Evolutionary conservation across 768 basidiomycete species (phyloP).

Genomic region (Mycena belliarum): DNA sequence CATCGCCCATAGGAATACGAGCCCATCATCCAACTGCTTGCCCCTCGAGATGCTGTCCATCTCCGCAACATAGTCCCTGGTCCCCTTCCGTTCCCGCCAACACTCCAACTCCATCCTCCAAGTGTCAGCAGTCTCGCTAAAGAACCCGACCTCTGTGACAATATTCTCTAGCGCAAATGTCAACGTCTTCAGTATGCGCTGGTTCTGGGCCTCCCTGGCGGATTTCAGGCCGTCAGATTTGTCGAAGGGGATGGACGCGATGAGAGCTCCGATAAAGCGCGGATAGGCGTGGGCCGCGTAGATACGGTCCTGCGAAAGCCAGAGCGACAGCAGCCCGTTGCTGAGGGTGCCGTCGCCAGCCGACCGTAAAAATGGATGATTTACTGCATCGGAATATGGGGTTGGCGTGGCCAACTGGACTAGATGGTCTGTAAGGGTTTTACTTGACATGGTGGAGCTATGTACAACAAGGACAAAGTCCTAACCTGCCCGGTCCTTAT

Average conservation of each 20-base stretch:
- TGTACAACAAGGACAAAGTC: slow-evolving; percentile 1
- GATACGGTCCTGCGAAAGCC: slow-evolving; percentile 72
- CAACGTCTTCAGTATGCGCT: slow-evolving; percentile 48
- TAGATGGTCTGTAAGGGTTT: slow-evolving; percentile 43
- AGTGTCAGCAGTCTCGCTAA: slow-evolving; percentile 48
- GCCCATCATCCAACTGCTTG: slow-evolving; percentile 56
- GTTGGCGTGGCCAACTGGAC: slow-evolving; percentile 32
- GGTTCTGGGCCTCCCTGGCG: slow-evolving; percentile 36
- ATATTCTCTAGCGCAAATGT: slow-evolving; percentile 58
- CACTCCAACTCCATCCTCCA: slow-evolving; percentile 47
- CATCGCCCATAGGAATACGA: slow-evolving; percentile 81
- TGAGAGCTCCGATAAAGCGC: slow-evolving; percentile 66
- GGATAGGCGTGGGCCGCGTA: slow-evolving; percentile 79
- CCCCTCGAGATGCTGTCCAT: slow-evolving; percentile 54
- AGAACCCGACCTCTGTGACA: slow-evolving; percentile 59
- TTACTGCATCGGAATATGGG: slow-evolving; percentile 49
- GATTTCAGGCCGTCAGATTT: slow-evolving; percentile 33
- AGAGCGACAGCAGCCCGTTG: slow-evolving; percentile 50
- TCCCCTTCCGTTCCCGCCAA: slow-evolving; percentile 59
- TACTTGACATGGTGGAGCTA: background rate
- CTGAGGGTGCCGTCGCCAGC: slow-evolving; percentile 57
- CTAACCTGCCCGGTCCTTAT: background rate
- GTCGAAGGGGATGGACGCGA: slow-evolving; percentile 58
- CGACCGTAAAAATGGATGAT: slow-evolving; percentile 59
- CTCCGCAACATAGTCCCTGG: slow-evolving; percentile 71